Conservation (phyloP, 2,329 filamentous ascomycete species). For the Fusarium nanum region DNA sequence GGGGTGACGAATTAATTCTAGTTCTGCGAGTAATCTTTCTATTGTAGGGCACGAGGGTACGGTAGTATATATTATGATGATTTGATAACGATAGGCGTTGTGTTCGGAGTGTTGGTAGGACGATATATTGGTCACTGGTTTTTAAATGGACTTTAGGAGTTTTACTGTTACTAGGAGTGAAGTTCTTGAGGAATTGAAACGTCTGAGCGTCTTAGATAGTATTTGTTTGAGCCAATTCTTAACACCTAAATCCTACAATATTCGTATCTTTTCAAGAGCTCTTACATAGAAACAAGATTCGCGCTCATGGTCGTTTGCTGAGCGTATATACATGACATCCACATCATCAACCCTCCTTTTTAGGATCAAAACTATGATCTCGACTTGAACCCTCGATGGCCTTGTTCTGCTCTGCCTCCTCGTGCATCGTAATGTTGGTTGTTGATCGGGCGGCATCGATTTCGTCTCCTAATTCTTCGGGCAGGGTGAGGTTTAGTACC, state of each 20-base stretch:
- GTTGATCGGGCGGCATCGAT: constrained; percentile 44
- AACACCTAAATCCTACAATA: not conserved
- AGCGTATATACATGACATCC: not conserved
- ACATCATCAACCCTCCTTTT: constrained; percentile 27
- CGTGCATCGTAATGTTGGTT: constrained; percentile 32
- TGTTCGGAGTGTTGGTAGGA: not conserved
- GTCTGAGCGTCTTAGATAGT: not conserved
- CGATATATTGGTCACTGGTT: not conserved
- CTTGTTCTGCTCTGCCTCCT: constrained; percentile 17
- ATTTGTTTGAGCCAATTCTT: not conserved
- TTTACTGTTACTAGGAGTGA: not conserved
- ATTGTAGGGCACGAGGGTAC: not conserved
- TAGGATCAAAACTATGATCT: constrained; percentile 41
- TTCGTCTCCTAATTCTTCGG: constrained; percentile 78
- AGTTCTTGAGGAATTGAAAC: not conserved
- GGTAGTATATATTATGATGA: not conserved
- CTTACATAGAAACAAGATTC: not conserved
- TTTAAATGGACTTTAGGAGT: not conserved
- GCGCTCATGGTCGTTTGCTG: not conserved
- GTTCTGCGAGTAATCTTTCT: too few species aligned
- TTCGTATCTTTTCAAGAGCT: not conserved
- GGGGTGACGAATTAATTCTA: constrained; percentile 26
- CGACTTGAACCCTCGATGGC: constrained; percentile 28
- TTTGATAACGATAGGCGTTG: not conserved
- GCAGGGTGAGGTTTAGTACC: constrained; percentile 77